Conservation (phyloP, 2,329 filamentous ascomycete genomes). For the Aspergillus sp. region DNA sequence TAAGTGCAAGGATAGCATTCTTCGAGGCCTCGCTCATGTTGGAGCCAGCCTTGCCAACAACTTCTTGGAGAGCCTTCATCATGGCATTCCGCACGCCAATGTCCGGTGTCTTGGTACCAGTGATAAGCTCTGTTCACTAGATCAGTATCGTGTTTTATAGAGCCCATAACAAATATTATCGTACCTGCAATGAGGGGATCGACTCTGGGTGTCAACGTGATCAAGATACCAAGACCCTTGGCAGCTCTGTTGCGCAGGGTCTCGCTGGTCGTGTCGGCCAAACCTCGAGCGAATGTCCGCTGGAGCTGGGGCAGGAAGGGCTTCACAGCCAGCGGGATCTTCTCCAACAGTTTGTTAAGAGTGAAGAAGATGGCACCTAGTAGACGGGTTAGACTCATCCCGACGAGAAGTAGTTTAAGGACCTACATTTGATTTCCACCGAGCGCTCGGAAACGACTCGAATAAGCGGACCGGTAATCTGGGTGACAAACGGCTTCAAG, state of each 20-base stretch:
- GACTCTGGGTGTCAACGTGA: conserved; percentile 91
- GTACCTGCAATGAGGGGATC: conserved; percentile 77
- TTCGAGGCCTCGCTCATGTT: conserved; percentile 95
- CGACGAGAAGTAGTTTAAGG: not conserved
- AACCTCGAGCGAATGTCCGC: conserved; percentile 91
- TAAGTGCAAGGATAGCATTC: conserved; percentile 79
- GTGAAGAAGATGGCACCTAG: conserved; percentile 83
- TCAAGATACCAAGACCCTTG: conserved; percentile 89
- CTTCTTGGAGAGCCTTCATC: conserved; percentile 94
- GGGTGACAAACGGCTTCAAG: conserved; percentile 91
- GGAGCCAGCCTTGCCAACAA: conserved; percentile 87
- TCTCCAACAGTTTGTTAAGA: conserved; percentile 91
- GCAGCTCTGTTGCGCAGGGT: conserved; percentile 82
- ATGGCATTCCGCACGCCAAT: conserved; percentile 88
- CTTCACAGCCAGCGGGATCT: conserved; percentile 93
- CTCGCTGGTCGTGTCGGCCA: conserved; percentile 91
- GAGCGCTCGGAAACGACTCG: conserved; percentile 96
- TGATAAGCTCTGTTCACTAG: conserved; percentile 69
- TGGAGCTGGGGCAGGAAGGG: conserved; percentile 96
- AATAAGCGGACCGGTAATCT: conserved; percentile 96
- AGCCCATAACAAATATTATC: conserved; percentile 11
- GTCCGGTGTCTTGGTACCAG: conserved; percentile 90
- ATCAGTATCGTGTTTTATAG: conserved; percentile 5
- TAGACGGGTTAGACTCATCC: conserved; percentile 18
- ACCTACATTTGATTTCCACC: conserved; percentile 77